Evolutionary conservation across 495 filamentous ascomycete genomes (phyloP), one percentile per base, ranked within the genome.

Genomic region (Aspergillus nidulans): DNA sequence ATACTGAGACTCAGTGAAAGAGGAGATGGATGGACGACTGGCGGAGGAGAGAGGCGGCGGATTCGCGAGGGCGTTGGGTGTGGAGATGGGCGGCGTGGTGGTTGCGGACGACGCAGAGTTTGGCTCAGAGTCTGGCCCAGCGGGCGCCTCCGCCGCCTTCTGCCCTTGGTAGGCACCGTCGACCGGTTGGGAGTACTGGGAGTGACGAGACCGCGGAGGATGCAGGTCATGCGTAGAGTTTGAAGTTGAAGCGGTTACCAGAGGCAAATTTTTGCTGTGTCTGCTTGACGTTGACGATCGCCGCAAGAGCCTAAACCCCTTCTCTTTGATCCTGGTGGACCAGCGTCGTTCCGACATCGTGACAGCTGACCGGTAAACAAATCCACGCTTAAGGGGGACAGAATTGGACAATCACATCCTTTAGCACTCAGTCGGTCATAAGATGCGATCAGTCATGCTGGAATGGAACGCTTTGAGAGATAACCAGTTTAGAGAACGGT

Each of bases 311-410:
- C 8, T 34, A 10, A 12, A 6, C 8, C 8, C 30, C 15, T 69
- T 73, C 16, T 66, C 59, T 59, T 71, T 72, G 50, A 73, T 57
- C 53, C 69, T 69, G 60, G 64, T 67, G 62, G 64, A 65, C 53
- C 70, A 68, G 25, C 69, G 59, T 26, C 65, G 58, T 56, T 75
- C 70, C 24, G 65, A 60, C 71, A 74, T 74, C 18, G 51, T 55
- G 57, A 49, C 43, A 41, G 43, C 8, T 69, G 62, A 51, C 19
- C 34, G 36, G n/a, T 39, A 28, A 12, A 46, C 5, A 46, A 43
- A 13, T 16, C 9, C 6, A 39, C 30, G 9, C 9, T 34, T 12
- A 34, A 34, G 15, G 4, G 30, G 15, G 30, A 12, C 4, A 34
- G 30, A 12, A 12, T 34, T 34, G 15, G 30, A 34, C 15, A 12